A percentile compares a stretch with the other conserved stretches of the same genome.
These are phyloP conservation scores for Mucor mucedo DNA, from an alignment of 371 early-diverging fungal genomes.

Conservation along the genomic window DNA sequence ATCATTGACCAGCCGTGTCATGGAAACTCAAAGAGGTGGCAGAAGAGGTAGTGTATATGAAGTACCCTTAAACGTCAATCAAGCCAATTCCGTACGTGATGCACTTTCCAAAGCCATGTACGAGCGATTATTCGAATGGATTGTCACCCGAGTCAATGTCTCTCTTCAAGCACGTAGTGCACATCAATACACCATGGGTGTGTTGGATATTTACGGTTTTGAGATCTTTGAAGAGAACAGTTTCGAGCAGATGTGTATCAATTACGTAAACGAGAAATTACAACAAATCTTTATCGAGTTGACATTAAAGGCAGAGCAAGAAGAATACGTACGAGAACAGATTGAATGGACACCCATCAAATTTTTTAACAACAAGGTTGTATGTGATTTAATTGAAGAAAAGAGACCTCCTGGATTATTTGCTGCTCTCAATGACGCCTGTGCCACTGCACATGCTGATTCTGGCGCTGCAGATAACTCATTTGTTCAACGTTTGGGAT, in stretches of 20 bases:
- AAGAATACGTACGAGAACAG: slow-evolving; percentile 95
- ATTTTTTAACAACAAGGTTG: slow-evolving; percentile 98
- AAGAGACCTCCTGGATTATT: slow-evolving; percentile 94
- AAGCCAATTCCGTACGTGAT: slow-evolving; percentile 83
- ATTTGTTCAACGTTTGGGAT: slow-evolving; percentile 77
- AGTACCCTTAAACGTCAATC: slow-evolving; percentile 79
- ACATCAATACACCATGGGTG: slow-evolving; percentile 85
- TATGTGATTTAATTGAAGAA: slow-evolving; percentile 97
- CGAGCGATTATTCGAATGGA: slow-evolving; percentile 89
- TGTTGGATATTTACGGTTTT: slow-evolving; percentile 97
- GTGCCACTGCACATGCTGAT: slow-evolving; percentile 91
- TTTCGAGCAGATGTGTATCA: slow-evolving; percentile 99
- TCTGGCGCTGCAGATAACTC: slow-evolving; percentile 89
- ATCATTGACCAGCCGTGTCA: slow-evolving; percentile 70
- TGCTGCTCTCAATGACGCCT: slow-evolving; percentile 94
- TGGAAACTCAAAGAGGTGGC: slow-evolving; percentile 84
- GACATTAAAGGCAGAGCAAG: slow-evolving; percentile 97
- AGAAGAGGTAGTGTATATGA: slow-evolving; percentile 81
- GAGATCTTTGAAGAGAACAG: slow-evolving; percentile 97
- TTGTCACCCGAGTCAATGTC: slow-evolving; percentile 83
- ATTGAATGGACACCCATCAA: slow-evolving; percentile 99
- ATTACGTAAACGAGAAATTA: slow-evolving; percentile 99
- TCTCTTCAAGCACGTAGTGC: slow-evolving; percentile 71
- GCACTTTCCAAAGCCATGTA: slow-evolving; percentile 88
- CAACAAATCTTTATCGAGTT: slow-evolving; percentile 99